Evolutionary conservation across 2,329 filamentous ascomycete genomes (phyloP), one percentile per base, ranked within the genome.

Genomic region (Zopfia rhizophila): DNA sequence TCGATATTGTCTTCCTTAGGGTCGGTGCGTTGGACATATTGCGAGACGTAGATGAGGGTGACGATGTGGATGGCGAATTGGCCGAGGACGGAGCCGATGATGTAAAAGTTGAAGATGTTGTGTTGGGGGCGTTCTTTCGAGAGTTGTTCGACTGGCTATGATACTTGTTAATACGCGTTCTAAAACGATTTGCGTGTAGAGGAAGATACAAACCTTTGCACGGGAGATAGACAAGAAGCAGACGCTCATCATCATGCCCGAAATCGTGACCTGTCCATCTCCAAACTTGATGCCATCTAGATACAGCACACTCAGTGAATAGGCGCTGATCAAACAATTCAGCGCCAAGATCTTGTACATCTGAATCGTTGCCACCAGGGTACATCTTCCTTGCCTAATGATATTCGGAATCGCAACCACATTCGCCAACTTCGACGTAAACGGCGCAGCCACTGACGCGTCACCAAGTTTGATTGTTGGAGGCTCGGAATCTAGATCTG

Each of bases 321-420:
- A 99, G 25, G 94, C 94, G 61, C 90, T 96, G 70, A 99, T 99
- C 61, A 99, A 80, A 71, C 94, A 99, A 80, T 99, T 99, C 48
- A 99, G 79, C 6, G 94, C 94, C 38, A 99, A 84, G 63, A 99
- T 99, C 82, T 97, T 99, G 85, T 99, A 99, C 93, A 99, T 99
- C 79, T 99, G 94, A 56, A 99, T 97, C 0, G 94, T 99, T 22
- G 94, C 94, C 42, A 99, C 94, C 14, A 99, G 85, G 6, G 94
- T 99, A 78, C 94, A 99, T 53, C 94, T 89, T 46, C 94, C 94
- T 77, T 99, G 94, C 47, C 94, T 90, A 65, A 99, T 94, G 64
- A 99, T 99, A 77, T 99, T 99, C 39, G 94, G 93, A 47, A 99
- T 91, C 25, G 94, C 94, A 62, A 99, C 85, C 48, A 99, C 94